A percentile compares a stretch with the other conserved stretches of the same genome.
Evolutionary conservation across 305 asterid species (phyloP).

Genomic region (Rubia peregrina): DNA sequence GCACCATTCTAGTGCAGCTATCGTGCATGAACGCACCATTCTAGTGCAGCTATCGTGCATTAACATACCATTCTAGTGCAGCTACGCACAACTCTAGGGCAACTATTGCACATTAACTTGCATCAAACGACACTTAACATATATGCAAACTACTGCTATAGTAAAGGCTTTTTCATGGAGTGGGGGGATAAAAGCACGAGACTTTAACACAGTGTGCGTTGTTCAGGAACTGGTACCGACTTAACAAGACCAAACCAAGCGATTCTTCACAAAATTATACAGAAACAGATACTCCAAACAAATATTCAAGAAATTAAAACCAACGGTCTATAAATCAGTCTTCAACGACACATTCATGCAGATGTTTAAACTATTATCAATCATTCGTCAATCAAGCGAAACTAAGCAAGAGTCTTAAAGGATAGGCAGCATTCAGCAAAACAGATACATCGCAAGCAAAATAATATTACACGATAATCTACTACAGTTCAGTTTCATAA

Average conservation of each 20-base stretch:
- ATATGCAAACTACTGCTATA: too few relatives aligned
- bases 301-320: neutral
- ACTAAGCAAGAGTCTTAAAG: constrained; percentile 6
- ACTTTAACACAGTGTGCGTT: too few relatives aligned
- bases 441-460: constrained; percentile 17
- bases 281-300: neutral
- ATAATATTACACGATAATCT: constrained; percentile 18
- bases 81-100: too few relatives aligned
- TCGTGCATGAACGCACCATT: too few relatives aligned
- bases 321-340: neutral
- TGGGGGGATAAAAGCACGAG: too few relatives aligned
- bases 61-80: too few relatives aligned
- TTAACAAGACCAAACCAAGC: too few relatives aligned
- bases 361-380: constrained; percentile 1
- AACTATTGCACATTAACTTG: neutral
- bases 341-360: constrained; percentile 8
- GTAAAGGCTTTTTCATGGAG: too few relatives aligned
- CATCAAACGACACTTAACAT: neutral
- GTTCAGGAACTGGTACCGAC: too few relatives aligned
- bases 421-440: constrained; percentile 12
- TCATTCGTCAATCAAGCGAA: constrained; percentile 9
- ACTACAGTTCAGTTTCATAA: constrained; percentile 19
- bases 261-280: too few relatives aligned
- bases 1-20: too few relatives aligned
- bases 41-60: too few relatives aligned